These are phyloP conservation scores for Leavenworthia alabamica DNA, from an alignment of 345 rosid species.

Conservation along the genomic window DNA sequence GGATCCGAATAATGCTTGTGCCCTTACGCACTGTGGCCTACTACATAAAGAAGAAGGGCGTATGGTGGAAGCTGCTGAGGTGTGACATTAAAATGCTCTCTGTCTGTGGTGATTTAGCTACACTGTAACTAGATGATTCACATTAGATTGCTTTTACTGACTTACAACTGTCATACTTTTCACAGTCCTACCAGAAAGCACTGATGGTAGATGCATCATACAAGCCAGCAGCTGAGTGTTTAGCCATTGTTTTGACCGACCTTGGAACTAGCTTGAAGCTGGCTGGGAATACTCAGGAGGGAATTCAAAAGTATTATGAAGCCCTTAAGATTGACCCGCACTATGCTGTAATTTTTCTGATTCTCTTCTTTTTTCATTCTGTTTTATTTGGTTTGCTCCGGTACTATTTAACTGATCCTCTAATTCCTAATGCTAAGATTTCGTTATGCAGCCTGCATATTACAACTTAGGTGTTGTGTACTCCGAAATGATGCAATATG, in stretches of 20 bases:
- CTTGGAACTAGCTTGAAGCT: conserved; percentile 96
- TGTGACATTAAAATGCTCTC: conserved; percentile 25
- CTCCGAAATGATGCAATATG: conserved; percentile 99
- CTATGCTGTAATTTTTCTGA: conserved; percentile 65
- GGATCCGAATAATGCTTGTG: conserved; percentile 90
- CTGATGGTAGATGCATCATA: conserved; percentile 75
- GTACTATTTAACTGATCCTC: not conserved
- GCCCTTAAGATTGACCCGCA: conserved; percentile 93
- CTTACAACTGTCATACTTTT: conserved; percentile 18
- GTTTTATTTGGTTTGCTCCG: not conserved
- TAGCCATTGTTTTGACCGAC: conserved; percentile 94
- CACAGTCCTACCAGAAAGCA: conserved; percentile 94
- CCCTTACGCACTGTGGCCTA: conserved; percentile 89
- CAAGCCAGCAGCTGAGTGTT: conserved; percentile 93
- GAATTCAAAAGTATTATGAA: conserved; percentile 94
- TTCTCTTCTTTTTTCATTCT: conserved; percentile 18
- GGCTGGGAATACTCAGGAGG: conserved; percentile 91
- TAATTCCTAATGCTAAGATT: not conserved
- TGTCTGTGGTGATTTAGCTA: conserved; percentile 2
- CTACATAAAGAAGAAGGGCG: conserved; percentile 95
- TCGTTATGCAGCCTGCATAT: conserved; percentile 83
- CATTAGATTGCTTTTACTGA: not conserved
- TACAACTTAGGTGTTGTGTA: conserved; percentile 98
- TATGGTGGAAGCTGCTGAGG: conserved; percentile 92
- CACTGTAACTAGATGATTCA: not conserved